Percentiles rank a stretch among this genome's conserved stretches.
Evolutionary conservation across 176 grass and related monocot genomes (phyloP).

Genomic region (Musa acuminata): DNA sequence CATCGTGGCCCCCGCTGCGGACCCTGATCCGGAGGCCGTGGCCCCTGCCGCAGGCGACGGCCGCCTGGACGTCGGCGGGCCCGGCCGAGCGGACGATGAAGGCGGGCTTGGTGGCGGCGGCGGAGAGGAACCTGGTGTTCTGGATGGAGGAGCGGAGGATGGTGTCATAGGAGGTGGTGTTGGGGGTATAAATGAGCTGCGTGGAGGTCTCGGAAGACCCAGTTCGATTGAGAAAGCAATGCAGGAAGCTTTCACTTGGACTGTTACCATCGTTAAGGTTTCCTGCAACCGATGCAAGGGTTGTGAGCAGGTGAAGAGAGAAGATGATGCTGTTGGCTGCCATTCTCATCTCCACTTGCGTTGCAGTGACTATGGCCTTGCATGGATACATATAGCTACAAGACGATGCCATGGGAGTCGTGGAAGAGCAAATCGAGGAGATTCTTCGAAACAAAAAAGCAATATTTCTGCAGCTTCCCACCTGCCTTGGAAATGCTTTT

Average conservation of each 20-base stretch:
- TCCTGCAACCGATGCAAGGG: neutral
- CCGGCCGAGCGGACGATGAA: neutral
- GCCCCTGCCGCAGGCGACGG: neutral
- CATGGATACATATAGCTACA: too few relatives aligned
- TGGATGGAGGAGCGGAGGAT: conserved; percentile 5
- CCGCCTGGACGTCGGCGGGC: neutral
- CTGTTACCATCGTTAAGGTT: neutral
- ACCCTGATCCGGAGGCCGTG: conserved; percentile 2
- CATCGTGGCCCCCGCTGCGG: neutral
- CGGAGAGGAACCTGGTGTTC: neutral
- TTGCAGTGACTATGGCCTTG: too few relatives aligned
- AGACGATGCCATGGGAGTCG: too few relatives aligned
- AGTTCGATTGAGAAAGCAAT: neutral
- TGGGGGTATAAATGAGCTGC: neutral
- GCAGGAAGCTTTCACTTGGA: neutral
- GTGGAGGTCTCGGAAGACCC: neutral
- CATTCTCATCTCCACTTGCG: neutral
- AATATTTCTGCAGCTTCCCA: too few relatives aligned
- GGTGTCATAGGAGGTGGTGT: neutral
- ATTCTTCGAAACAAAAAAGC: too few relatives aligned
- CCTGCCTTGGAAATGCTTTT: too few relatives aligned
- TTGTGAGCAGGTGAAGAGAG: neutral
- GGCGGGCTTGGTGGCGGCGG: neutral
- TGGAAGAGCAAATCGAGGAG: too few relatives aligned
- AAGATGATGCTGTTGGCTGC: neutral